Conservation (phyloP, 306 rosid genomes). For the Pueraria montana region DNA sequence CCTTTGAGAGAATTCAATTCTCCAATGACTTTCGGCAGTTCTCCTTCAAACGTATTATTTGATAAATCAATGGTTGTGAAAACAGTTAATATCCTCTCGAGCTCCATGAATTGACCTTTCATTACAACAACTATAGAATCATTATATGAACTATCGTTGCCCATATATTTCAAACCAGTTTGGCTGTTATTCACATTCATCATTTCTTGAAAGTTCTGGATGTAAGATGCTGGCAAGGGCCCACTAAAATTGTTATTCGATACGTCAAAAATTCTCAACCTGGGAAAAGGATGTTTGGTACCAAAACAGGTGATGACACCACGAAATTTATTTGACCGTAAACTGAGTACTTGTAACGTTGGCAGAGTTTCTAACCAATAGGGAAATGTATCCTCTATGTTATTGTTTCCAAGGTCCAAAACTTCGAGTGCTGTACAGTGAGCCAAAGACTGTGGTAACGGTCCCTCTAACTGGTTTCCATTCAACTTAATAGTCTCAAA, state of each 20-base stretch:
- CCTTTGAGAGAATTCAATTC: conserved; percentile 43
- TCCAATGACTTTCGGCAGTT: conserved; percentile 43
- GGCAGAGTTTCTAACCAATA: conserved; percentile 49
- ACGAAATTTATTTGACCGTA: conserved; percentile 53
- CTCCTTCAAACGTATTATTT: conserved; percentile 50
- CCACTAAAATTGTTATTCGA: conserved; percentile 53
- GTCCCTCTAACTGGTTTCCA: conserved; percentile 52
- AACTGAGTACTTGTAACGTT: conserved; percentile 45
- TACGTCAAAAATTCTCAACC: conserved; percentile 38
- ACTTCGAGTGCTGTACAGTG: conserved; percentile 24
- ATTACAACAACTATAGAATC: conserved; percentile 37
- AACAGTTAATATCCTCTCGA: conserved; percentile 7
- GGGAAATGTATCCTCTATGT: conserved; percentile 47
- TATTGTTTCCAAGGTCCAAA: conserved; percentile 55
- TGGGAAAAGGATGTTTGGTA: neutral
- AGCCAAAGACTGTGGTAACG: conserved; percentile 40
- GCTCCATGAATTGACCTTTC: neutral
- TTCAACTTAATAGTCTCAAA: conserved; percentile 44
- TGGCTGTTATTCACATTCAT: neutral
- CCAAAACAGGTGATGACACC: conserved; percentile 44
- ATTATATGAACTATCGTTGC: accelerated
- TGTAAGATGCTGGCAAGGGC: conserved; percentile 40
- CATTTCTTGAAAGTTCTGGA: conserved; percentile 53
- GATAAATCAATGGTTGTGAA: conserved; percentile 51
- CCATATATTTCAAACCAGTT: conserved; percentile 5